A percentile compares a stretch with the other conserved stretches of the same genome.
Evolutionary conservation across 2,329 filamentous ascomycete genomes (phyloP).

Genomic region (Pezicula neosporulosa): DNA sequence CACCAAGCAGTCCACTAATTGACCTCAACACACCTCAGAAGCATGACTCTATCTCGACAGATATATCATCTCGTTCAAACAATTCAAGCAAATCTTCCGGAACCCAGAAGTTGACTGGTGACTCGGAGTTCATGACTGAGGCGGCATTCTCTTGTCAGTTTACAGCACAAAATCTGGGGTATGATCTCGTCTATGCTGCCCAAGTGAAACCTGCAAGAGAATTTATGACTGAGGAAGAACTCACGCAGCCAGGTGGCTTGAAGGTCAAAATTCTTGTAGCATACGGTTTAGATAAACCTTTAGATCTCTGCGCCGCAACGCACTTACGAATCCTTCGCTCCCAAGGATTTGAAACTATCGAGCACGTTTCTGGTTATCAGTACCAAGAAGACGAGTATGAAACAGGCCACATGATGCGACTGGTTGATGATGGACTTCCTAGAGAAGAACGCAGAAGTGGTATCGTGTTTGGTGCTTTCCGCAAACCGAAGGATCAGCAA

Average conservation of each 20-base stretch:
- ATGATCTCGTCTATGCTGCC: slow-evolving; percentile 27
- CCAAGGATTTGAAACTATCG: slow-evolving; percentile 6
- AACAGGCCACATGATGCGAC: slow-evolving; percentile 8
- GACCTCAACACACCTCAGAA: not conserved
- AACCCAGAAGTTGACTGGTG: too few species aligned
- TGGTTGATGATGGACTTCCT: slow-evolving; percentile 5
- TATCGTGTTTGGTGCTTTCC: slow-evolving; percentile 16
- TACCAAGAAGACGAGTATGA: slow-evolving; percentile 5
- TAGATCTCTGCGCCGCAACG: slow-evolving; percentile 15
- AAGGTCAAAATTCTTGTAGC: slow-evolving; percentile 21
- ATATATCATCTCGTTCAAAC: not conserved
- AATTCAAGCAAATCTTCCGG: not conserved
- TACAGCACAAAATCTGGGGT: slow-evolving; percentile 21
- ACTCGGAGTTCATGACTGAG: slow-evolving; percentile 11
- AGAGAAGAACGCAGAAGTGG: slow-evolving; percentile 7
- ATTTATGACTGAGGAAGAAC: slow-evolving; percentile 15
- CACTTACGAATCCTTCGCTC: slow-evolving; percentile 23
- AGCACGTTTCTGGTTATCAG: not conserved
- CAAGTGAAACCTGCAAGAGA: slow-evolving; percentile 10
- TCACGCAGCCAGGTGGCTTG: slow-evolving; percentile 13
- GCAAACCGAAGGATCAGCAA: slow-evolving; percentile 1
- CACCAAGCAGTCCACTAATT: not conserved
- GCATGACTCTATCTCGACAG: not conserved
- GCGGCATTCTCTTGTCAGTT: slow-evolving; percentile 21
- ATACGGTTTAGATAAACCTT: slow-evolving; percentile 19